Evolutionary conservation across 306 rosid genomes (phyloP).

Genomic region (Vigna trinervia): DNA sequence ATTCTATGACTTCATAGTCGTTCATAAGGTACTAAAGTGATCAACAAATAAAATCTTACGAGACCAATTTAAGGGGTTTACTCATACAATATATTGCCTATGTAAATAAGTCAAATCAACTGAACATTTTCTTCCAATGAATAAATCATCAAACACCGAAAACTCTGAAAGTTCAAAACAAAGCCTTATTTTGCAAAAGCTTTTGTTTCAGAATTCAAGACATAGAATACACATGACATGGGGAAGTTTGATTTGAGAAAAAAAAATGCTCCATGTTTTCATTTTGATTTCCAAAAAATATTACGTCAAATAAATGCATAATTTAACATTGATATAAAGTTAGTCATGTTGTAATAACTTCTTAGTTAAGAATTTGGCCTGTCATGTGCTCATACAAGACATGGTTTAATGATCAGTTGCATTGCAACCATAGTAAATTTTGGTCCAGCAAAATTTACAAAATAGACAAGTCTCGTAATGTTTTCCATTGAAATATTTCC

Average conservation of each 20-base stretch:
- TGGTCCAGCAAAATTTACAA: no score
- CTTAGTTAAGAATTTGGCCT: background rate
- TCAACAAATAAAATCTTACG: background rate
- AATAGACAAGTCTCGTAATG: background rate
- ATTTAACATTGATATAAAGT: no score
- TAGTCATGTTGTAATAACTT: background rate
- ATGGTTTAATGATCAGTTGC: background rate
- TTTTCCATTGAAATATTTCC: background rate
- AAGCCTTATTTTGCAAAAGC: conserved; percentile 1
- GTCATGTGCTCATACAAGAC: background rate
- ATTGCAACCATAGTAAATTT: background rate
- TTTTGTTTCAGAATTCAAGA: background rate
- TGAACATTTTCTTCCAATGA: conserved; percentile 16
- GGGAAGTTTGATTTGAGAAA: background rate
- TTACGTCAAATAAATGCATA: background rate
- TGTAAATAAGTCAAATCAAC: conserved; percentile 23
- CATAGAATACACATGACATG: background rate
- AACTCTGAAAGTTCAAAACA: conserved; percentile 4
- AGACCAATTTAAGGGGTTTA: background rate
- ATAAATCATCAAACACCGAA: background rate
- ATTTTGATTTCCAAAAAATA: background rate
- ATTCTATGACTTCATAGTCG: background rate
- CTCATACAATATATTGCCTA: conserved; percentile 16
- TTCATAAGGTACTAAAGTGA: background rate
- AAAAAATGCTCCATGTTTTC: background rate